These are phyloP conservation scores for Rhodotorula sp. DNA, from an alignment of 1,284 basidiomycete species.

Conservation along the genomic window DNA sequence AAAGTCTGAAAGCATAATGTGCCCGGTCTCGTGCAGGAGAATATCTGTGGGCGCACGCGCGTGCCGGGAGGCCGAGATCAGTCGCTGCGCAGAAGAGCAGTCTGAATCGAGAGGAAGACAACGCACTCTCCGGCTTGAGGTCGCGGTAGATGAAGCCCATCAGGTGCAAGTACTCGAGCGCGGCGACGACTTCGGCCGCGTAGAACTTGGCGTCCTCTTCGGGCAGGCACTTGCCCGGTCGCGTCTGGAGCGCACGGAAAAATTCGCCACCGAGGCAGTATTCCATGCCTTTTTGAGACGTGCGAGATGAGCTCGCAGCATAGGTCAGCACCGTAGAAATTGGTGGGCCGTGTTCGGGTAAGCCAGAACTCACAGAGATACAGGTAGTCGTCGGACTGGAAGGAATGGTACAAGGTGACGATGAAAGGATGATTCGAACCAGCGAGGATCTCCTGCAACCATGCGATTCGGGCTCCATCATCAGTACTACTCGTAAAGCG, in stretches of 20 bases:
- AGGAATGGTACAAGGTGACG: slow-evolving; percentile 93
- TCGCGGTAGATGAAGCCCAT: slow-evolving; percentile 99
- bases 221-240: slow-evolving; percentile 90
- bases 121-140: slow-evolving; percentile 97
- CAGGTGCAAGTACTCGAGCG: slow-evolving; percentile 95
- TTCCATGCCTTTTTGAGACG: slow-evolving; percentile 64
- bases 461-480: not conserved
- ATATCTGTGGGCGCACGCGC: slow-evolving; percentile 70
- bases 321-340: not conserved
- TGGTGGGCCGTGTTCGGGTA: not conserved
- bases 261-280: slow-evolving; percentile 99
- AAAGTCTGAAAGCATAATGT: slow-evolving; percentile 99
- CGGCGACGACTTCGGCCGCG: slow-evolving; percentile 96
- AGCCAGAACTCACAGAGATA: slow-evolving; percentile 65
- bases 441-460: slow-evolving; percentile 74
- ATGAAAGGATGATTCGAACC: slow-evolving; percentile 97
- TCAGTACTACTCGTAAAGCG: too few species aligned
- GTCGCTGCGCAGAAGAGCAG: too few species aligned
- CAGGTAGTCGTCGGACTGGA: slow-evolving; percentile 94
- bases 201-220: slow-evolving; percentile 97
- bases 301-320: not conserved
- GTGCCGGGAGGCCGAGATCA: not conserved
- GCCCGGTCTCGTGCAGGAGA: slow-evolving; percentile 94
- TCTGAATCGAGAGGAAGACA: not conserved
- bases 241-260: slow-evolving; percentile 91